These are phyloP conservation scores for Pelargonium nanum DNA, from an alignment of 345 rosid species.

Conservation along the genomic window DNA sequence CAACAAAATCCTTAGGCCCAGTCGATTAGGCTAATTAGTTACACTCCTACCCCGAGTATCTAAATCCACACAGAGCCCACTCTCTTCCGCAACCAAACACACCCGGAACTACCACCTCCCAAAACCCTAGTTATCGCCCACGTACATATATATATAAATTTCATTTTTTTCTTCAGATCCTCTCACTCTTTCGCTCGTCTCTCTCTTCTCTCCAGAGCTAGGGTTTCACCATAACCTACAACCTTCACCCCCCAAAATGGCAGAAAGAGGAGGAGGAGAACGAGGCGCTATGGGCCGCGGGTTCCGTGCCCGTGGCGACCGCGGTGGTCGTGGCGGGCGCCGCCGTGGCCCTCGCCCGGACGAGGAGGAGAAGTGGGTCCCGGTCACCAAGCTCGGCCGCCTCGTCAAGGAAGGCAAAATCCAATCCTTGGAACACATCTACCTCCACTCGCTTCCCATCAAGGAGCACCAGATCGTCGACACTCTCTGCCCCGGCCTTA, in stretches of 20 bases:
- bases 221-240: background rate
- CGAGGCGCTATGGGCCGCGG: constrained; percentile 61
- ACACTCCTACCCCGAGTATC: too few relatives aligned
- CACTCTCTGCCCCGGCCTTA: constrained; percentile 55
- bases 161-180: background rate
- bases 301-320: constrained; percentile 36
- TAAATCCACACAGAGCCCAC: too few relatives aligned
- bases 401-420: constrained; percentile 44
- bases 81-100: too few relatives aligned
- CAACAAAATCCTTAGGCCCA: too few relatives aligned
- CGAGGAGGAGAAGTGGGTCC: constrained; percentile 73
- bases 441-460: constrained; percentile 43
- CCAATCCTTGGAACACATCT: constrained; percentile 56
- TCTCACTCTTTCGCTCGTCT: background rate
- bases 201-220: background rate
- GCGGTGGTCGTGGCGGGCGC: constrained; percentile 32
- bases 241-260: constrained; percentile 24
- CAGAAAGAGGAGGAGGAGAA: constrained; percentile 57
- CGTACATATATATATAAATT: too few relatives aligned
- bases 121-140: background rate
- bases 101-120: background rate
- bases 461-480: constrained; percentile 87
- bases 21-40: too few relatives aligned
- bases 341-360: constrained; percentile 61
- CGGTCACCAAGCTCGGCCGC: constrained; percentile 92